Percentiles rank a stretch among this genome's conserved stretches.
Conservation (phyloP, 148 eudicot species). For the Rhododendron vialii region DNA sequence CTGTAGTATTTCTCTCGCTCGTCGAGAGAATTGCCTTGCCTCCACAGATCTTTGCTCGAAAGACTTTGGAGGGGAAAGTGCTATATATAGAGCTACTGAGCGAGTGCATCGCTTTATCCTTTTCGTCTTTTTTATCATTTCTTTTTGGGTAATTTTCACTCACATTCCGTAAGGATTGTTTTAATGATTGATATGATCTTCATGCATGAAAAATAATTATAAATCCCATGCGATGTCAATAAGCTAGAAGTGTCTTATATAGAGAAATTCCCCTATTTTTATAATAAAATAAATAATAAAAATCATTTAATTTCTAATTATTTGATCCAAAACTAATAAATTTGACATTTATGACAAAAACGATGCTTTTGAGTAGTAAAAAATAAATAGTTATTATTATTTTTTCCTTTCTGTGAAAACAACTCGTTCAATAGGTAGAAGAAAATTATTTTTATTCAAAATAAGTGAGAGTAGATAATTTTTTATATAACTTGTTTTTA, state of each 20-base stretch:
- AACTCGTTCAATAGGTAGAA: neutral
- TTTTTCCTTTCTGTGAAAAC: too few relatives aligned
- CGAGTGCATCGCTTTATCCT: neutral
- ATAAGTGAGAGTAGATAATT: too few relatives aligned
- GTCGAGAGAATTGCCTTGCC: neutral
- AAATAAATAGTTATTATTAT: too few relatives aligned
- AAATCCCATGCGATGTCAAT: too few relatives aligned
- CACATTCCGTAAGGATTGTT: neutral
- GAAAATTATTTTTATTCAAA: neutral
- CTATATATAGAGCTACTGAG: constrained; percentile 1
- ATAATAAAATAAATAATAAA: too few relatives aligned
- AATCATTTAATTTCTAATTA: too few relatives aligned
- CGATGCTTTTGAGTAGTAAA: too few relatives aligned
- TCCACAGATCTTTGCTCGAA: neutral
- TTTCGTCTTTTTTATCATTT: neutral
- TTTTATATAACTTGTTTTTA: too few relatives aligned
- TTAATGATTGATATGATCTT: neutral
- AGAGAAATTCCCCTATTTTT: too few relatives aligned
- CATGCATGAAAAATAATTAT: neutral
- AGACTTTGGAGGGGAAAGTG: neutral
- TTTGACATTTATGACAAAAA: too few relatives aligned
- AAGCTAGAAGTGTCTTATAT: too few relatives aligned
- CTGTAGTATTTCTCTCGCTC: neutral
- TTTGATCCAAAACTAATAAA: neutral
- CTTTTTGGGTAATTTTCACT: neutral